Evolutionary conservation across 495 filamentous ascomycete genomes (phyloP).

Genomic region (Aspergillus funiculosus): DNA sequence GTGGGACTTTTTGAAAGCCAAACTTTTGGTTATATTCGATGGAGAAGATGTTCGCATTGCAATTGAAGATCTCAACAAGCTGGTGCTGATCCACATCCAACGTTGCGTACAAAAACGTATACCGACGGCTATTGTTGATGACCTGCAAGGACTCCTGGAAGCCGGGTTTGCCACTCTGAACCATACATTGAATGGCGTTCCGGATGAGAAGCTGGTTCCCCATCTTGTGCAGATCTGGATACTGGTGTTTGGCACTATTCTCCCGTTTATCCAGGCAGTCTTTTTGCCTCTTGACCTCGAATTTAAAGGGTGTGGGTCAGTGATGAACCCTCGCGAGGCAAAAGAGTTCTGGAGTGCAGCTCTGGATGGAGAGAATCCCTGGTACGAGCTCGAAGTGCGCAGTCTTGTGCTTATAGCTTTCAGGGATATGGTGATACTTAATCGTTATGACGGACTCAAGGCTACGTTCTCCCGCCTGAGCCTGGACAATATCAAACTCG

Average conservation of each 20-base stretch:
- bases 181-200: conserved; percentile 64
- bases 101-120: conserved; percentile 64
- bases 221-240: conserved; percentile 91
- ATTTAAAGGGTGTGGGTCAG: conserved; percentile 73
- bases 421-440: conserved; percentile 80
- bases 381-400: conserved; percentile 71
- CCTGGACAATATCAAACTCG: conserved; percentile 70
- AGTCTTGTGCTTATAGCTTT: conserved; percentile 84
- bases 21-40: conserved; percentile 86
- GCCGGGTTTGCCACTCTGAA: conserved; percentile 85
- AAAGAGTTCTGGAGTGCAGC: conserved; percentile 78
- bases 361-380: conserved; percentile 22
- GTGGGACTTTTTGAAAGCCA: conserved; percentile 90
- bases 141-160: conserved; percentile 70
- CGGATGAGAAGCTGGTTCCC: conserved; percentile 79
- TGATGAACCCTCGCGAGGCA: conserved; percentile 71
- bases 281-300: conserved; percentile 93
- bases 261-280: conserved; percentile 94
- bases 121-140: conserved; percentile 66
- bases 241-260: conserved; percentile 77
- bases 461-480: conserved; percentile 85
- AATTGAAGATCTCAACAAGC: conserved; percentile 89
- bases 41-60: conserved; percentile 84
- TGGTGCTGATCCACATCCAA: conserved; percentile 76
- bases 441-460: conserved; percentile 78